Percentiles rank a stretch among this genome's conserved stretches.
phyloP scores from a whole-genome alignment of 177 flowering plant genomes.

The Vitis hybrid region DNA sequence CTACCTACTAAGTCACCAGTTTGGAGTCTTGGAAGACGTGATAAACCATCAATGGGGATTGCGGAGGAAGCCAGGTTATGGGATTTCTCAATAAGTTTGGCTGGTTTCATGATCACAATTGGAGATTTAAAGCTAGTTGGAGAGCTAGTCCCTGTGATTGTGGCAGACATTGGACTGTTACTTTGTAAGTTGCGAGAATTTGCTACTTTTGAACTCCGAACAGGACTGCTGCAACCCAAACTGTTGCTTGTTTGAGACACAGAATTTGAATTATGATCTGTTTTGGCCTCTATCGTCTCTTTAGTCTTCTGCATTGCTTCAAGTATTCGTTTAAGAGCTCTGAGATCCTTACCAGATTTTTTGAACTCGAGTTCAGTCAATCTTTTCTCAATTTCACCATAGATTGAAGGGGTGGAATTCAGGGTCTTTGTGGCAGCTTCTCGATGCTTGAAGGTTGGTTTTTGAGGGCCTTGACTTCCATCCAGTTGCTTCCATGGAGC shows the following conservation, averaged over 20 bases:
- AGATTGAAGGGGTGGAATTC: conserved; percentile 53
- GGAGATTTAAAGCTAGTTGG: conserved; percentile 36
- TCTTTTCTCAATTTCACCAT: conserved; percentile 85
- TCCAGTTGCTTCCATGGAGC: conserved; percentile 75
- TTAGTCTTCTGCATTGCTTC: conserved; percentile 79
- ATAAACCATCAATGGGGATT: conserved; percentile 19
- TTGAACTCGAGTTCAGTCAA: conserved; percentile 69
- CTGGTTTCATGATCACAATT: conserved; percentile 55
- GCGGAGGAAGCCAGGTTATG: conserved; percentile 22
- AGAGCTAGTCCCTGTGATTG: conserved; percentile 24
- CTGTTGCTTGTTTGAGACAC: conserved; percentile 26
- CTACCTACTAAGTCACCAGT: conserved; percentile 18
- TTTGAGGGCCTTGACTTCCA: conserved; percentile 31
- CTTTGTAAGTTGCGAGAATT: conserved; percentile 15
- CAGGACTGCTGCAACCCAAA: conserved; percentile 13
- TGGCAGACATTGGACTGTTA: conserved; percentile 19
- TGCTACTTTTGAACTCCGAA: conserved; percentile 27
- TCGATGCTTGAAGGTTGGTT: conserved; percentile 20
- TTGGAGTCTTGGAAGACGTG: conserved; percentile 31
- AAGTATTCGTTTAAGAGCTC: conserved; percentile 92
- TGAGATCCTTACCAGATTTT: conserved; percentile 81
- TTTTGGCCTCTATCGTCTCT: conserved; percentile 35
- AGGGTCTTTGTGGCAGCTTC: conserved; percentile 28
- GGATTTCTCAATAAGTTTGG: conserved; percentile 33
- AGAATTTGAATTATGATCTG: conserved; percentile 29